Evolutionary conservation across 1,284 basidiomycete genomes (phyloP).

Genomic region (Ustilago shanxiensis): DNA sequence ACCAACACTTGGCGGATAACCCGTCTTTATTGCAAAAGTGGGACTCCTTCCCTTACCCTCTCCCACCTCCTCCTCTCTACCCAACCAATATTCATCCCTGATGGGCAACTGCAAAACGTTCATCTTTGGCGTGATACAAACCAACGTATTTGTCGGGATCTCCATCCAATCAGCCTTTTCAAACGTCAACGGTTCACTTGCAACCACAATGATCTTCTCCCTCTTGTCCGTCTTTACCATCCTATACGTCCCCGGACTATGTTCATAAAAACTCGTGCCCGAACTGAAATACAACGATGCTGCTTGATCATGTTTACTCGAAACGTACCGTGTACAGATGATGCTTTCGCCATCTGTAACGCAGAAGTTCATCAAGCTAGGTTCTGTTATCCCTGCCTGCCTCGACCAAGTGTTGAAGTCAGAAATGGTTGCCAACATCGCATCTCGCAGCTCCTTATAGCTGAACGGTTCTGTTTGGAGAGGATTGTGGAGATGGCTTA

Average conservation of each 20-base stretch:
- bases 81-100: slow-evolving; percentile 78
- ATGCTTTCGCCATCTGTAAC: slow-evolving; percentile 94
- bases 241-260: slow-evolving; percentile 70
- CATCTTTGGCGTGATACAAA: slow-evolving; percentile 74
- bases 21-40: slow-evolving; percentile 51
- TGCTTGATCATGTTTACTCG: slow-evolving; percentile 88
- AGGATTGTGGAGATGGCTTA: slow-evolving; percentile 58
- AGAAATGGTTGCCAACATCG: slow-evolving; percentile 62
- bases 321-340: slow-evolving; percentile 93
- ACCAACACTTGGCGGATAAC: slow-evolving; percentile 50
- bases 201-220: slow-evolving; percentile 87
- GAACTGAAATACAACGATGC: slow-evolving; percentile 96
- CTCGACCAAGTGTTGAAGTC: slow-evolving; percentile 62
- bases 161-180: slow-evolving; percentile 98
- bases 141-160: slow-evolving; percentile 91
- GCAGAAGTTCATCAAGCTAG: slow-evolving; percentile 94
- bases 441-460: slow-evolving; percentile 53
- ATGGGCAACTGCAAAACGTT: slow-evolving; percentile 95
- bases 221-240: slow-evolving; percentile 90
- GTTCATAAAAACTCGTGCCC: slow-evolving; percentile 90
- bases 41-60: slow-evolving; percentile 27
- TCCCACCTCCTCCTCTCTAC: slow-evolving; percentile 11
- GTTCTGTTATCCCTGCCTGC: slow-evolving; percentile 71
- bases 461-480: slow-evolving; percentile 36
- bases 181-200: slow-evolving; percentile 66